Conservation (phyloP, 2,329 filamentous ascomycete genomes). For the Colletotrichum euphorbiae region DNA sequence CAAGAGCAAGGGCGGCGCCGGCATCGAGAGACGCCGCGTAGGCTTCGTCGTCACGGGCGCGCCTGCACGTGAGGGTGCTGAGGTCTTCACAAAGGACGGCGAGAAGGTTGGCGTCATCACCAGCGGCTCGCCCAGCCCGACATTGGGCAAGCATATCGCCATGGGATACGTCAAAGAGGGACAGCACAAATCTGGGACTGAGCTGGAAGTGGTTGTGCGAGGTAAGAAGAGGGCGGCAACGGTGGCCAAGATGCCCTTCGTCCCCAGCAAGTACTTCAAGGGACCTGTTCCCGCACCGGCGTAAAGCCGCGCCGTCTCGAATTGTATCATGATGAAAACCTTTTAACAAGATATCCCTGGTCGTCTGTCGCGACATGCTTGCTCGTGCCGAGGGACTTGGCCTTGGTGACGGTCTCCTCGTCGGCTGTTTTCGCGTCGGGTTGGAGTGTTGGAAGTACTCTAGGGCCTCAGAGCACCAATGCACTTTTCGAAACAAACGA, state of each 20-base stretch:
- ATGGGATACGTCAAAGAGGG: slow-evolving; percentile 93
- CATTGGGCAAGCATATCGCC: slow-evolving; percentile 88
- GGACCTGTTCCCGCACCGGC: slow-evolving; percentile 42
- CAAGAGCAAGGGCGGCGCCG: slow-evolving; percentile 77
- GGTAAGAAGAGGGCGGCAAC: slow-evolving; percentile 80
- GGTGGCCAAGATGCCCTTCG: slow-evolving; percentile 91
- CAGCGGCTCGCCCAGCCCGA: slow-evolving; percentile 90
- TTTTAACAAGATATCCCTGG: slow-evolving; percentile 36
- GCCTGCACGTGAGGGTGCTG: slow-evolving; percentile 88
- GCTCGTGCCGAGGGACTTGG: background rate
- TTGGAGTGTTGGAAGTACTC: background rate
- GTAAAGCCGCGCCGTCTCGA: background rate
- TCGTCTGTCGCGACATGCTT: slow-evolving; percentile 7
- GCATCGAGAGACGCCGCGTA: slow-evolving; percentile 78
- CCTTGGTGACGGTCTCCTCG: slow-evolving; percentile 3
- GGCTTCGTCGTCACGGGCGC: slow-evolving; percentile 87
- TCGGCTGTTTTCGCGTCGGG: background rate
- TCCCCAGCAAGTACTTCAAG: slow-evolving; percentile 81
- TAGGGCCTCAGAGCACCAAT: background rate
- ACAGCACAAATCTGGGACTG: slow-evolving; percentile 84
- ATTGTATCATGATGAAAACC: slow-evolving; percentile 30
- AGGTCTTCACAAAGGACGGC: slow-evolving; percentile 75
- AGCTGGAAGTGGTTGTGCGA: slow-evolving; percentile 81
- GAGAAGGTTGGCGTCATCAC: slow-evolving; percentile 83
- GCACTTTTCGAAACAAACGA: background rate